These are phyloP conservation scores for Pythium phragmitis DNA, from an alignment of 352 stramenopile species.

Conservation along the genomic window DNA sequence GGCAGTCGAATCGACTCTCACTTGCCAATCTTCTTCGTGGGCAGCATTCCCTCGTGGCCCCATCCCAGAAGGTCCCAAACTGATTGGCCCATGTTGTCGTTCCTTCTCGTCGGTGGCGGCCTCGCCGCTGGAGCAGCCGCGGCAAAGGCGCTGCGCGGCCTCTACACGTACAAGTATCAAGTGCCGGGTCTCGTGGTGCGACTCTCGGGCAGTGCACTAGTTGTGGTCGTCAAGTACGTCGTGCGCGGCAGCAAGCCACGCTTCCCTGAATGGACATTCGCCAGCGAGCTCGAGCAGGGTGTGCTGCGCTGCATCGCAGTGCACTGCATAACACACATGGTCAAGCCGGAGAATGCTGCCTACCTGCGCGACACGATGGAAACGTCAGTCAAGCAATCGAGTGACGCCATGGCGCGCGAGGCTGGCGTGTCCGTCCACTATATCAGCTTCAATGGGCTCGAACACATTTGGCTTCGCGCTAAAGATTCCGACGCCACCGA, in stretches of 20 bases:
- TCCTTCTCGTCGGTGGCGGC: neutral
- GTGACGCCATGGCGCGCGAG: neutral
- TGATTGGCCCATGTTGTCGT: neutral
- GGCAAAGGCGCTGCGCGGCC: conserved; percentile 3
- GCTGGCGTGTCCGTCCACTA: neutral
- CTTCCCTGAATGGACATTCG: conserved; percentile 23
- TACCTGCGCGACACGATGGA: conserved; percentile 7
- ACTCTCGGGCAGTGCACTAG: conserved; percentile 6
- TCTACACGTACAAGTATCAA: conserved; percentile 18
- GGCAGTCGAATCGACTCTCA: no score
- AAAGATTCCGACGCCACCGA: no score
- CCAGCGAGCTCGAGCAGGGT: conserved; percentile 15
- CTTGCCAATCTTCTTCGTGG: no score
- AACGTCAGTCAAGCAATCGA: neutral
- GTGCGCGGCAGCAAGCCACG: conserved; percentile 14
- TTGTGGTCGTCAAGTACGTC: conserved; percentile 19
- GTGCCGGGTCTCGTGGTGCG: conserved; percentile 14
- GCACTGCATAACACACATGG: neutral
- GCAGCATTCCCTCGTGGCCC: no score
- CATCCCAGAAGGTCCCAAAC: no score
- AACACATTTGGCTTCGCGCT: conserved; percentile 24
- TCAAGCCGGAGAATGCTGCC: conserved; percentile 1
- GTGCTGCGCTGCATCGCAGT: neutral
- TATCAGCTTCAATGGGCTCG: conserved; percentile 18
- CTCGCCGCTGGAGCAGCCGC: neutral